Conservation (phyloP, 2,329 filamentous ascomycete genomes). For the Cladophialophora bantiana region DNA sequence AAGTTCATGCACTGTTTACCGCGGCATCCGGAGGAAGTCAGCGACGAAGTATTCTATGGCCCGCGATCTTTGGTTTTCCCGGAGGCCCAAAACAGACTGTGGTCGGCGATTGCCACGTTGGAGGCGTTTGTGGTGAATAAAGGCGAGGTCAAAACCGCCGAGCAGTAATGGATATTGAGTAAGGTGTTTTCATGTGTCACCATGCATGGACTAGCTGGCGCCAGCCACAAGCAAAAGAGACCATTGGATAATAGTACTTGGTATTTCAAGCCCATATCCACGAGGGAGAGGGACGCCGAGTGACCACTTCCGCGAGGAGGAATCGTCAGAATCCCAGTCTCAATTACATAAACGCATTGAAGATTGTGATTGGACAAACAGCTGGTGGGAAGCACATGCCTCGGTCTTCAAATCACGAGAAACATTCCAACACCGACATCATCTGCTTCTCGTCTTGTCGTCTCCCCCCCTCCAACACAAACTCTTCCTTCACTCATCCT, state of each 20-base stretch:
- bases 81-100: constrained; percentile 93
- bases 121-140: constrained; percentile 95
- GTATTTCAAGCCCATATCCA: not conserved
- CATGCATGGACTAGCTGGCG: not conserved
- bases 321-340: not conserved
- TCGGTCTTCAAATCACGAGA: constrained; percentile 10
- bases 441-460: constrained; percentile 6
- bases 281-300: not conserved
- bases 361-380: constrained; percentile 4
- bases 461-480: not conserved
- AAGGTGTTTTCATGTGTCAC: not conserved
- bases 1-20: constrained; percentile 99
- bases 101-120: constrained; percentile 84
- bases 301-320: not conserved
- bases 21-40: constrained; percentile 89
- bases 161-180: not conserved
- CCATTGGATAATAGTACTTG: not conserved
- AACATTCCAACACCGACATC: not conserved
- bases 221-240: not conserved
- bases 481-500: not conserved
- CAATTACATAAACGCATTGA: not conserved
- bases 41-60: constrained; percentile 93
- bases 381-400: constrained; percentile 11
- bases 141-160: constrained; percentile 67
- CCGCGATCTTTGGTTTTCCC: constrained; percentile 85